A percentile compares a stretch with the other conserved stretches of the same genome.
phyloP scores from a whole-genome alignment of 2,329 filamentous ascomycete genomes.

The Clonostachys solani region DNA sequence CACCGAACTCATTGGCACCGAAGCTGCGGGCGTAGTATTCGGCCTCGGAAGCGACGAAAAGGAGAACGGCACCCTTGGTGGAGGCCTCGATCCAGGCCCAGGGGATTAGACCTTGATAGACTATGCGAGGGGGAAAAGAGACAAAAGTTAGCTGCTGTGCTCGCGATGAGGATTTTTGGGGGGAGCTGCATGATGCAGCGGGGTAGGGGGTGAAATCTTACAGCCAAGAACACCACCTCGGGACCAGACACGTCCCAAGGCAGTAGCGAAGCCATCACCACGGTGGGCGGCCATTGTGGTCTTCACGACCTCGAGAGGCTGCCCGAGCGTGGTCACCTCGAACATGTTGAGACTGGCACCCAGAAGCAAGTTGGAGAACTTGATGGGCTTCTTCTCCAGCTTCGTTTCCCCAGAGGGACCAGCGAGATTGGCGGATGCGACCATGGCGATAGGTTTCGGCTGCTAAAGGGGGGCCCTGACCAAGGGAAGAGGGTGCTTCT shows the following conservation, averaged over 20 bases:
- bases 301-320: slow-evolving; percentile 98
- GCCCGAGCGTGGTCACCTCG: slow-evolving; percentile 65
- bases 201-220: slow-evolving; percentile 45
- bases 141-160: neutral
- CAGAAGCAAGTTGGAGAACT: slow-evolving; percentile 97
- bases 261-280: slow-evolving; percentile 76
- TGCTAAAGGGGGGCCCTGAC: slow-evolving; percentile 77
- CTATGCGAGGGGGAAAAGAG: slow-evolving; percentile 43
- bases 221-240: slow-evolving; percentile 92
- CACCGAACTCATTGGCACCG: slow-evolving; percentile 81
- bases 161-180: too few species aligned
- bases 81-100: slow-evolving; percentile 99
- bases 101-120: slow-evolving; percentile 98
- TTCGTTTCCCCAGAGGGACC: slow-evolving; percentile 41
- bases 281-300: slow-evolving; percentile 99
- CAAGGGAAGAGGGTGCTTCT: slow-evolving; percentile 93
- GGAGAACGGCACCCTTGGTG: slow-evolving; percentile 97
- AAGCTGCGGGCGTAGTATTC: slow-evolving; percentile 86
- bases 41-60: slow-evolving; percentile 98
- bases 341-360: slow-evolving; percentile 95
- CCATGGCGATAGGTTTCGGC: slow-evolving; percentile 50
- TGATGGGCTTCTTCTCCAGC: slow-evolving; percentile 98
- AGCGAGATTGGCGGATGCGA: slow-evolving; percentile 51
- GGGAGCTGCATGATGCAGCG: neutral
- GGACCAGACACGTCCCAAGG: slow-evolving; percentile 84